A percentile compares a stretch with the other conserved stretches of the same genome.
phyloP scores from a whole-genome alignment of 2,329 filamentous ascomycete genomes.

The Coccinonectria pachysandricola region DNA sequence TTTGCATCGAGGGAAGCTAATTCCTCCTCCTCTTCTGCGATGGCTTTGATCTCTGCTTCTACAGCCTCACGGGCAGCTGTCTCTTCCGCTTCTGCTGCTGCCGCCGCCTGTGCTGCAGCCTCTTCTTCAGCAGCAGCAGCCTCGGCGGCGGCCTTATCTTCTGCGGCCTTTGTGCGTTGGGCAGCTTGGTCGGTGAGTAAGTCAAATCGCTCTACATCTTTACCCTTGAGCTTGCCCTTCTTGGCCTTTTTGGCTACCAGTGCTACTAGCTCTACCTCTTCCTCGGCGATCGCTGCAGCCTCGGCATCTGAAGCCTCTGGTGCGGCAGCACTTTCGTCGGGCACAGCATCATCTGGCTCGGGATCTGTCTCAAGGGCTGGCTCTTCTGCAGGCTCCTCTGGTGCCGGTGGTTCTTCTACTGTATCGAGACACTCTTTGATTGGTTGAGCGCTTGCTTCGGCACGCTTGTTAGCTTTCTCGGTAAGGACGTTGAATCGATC shows the following conservation, averaged over 20 bases:
- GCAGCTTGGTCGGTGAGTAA: neutral
- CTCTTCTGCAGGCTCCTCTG: constrained; percentile 4
- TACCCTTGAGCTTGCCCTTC: constrained; percentile 10
- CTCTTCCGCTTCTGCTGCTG: constrained; percentile 7
- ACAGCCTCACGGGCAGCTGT: constrained; percentile 1
- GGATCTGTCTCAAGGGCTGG: no score
- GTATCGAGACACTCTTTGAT: no score
- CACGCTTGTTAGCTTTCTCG: constrained; percentile 4
- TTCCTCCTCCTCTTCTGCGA: constrained; percentile 17
- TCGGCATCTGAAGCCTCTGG: constrained; percentile 7
- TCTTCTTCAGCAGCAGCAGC: constrained; percentile 11
- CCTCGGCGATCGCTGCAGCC: constrained; percentile 12
- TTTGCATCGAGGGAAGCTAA: constrained; percentile 12
- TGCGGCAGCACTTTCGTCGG: no score
- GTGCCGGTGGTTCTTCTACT: constrained; percentile 1
- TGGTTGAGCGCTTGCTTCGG: neutral
- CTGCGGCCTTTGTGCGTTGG: neutral
- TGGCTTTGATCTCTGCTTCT: constrained; percentile 8
- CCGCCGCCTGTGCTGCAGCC: constrained; percentile 9
- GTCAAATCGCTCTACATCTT: constrained; percentile 1
- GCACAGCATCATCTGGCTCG: no score
- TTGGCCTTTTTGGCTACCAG: constrained; percentile 23
- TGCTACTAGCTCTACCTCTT: constrained; percentile 14
- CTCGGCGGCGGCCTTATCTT: constrained; percentile 3
- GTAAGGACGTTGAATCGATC: constrained; percentile 5